Percentiles rank a stretch among this genome's conserved stretches.
Evolutionary conservation across 768 basidiomycete genomes (phyloP).

Genomic region (Gyrodon lividus): DNA sequence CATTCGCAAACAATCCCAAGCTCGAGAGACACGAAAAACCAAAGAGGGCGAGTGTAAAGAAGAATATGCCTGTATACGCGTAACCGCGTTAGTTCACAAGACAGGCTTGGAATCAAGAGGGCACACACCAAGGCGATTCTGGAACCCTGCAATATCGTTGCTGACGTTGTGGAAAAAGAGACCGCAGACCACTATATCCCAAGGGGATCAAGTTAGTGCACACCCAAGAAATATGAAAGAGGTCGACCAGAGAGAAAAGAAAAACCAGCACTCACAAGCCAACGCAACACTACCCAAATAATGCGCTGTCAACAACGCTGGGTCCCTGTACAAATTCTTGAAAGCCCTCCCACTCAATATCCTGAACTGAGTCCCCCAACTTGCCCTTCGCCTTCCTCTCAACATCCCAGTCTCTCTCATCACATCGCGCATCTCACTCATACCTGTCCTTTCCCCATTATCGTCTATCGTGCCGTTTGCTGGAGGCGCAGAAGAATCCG

Average conservation of each 20-base stretch:
- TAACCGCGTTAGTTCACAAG: not conserved
- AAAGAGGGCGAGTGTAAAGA: slow-evolving; percentile 95
- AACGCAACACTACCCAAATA: slow-evolving; percentile 82
- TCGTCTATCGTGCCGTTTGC: slow-evolving; percentile 28
- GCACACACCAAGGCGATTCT: slow-evolving; percentile 79
- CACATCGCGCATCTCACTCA: slow-evolving; percentile 60
- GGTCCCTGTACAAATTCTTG: slow-evolving; percentile 97
- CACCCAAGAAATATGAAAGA: slow-evolving; percentile 1
- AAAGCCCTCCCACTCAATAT: slow-evolving; percentile 95
- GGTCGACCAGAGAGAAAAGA: not conserved
- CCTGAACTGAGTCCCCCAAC: slow-evolving; percentile 86
- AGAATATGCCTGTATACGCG: slow-evolving; percentile 71
- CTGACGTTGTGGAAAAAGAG: slow-evolving; percentile 87
- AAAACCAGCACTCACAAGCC: slow-evolving; percentile 58
- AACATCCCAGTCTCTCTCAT: slow-evolving; percentile 65
- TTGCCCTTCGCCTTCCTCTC: slow-evolving; percentile 76
- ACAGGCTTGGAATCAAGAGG: not conserved
- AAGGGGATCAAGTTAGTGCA: slow-evolving; percentile 5
- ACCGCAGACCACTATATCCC: slow-evolving; percentile 75
- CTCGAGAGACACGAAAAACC: slow-evolving; percentile 97
- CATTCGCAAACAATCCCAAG: slow-evolving; percentile 90
- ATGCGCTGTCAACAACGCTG: slow-evolving; percentile 86
- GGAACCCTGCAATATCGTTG: slow-evolving; percentile 96
- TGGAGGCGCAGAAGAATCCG: slow-evolving; percentile 5
- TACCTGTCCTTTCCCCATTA: slow-evolving; percentile 30